These are phyloP conservation scores for Alternaria incomplexa DNA, from an alignment of 2,329 filamentous ascomycete species.

Conservation along the genomic window DNA sequence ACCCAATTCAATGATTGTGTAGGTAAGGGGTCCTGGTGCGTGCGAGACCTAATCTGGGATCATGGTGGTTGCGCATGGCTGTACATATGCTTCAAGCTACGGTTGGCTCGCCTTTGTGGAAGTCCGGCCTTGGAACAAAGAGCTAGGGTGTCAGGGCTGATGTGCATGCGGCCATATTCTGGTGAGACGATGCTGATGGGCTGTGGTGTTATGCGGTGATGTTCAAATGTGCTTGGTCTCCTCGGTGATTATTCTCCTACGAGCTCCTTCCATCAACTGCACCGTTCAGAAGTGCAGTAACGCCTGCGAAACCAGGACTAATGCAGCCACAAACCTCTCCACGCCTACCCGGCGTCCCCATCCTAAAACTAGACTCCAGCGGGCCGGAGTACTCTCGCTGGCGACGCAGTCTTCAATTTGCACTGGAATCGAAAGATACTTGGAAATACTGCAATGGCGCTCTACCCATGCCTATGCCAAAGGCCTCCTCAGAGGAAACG, in stretches of 20 bases:
- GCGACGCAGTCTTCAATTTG: constrained; percentile 39
- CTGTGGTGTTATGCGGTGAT: background rate
- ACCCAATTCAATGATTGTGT: background rate
- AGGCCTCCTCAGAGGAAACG: constrained; percentile 22
- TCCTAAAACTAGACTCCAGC: constrained; percentile 33
- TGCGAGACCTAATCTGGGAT: constrained; percentile 10
- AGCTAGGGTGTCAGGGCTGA: constrained; percentile 1
- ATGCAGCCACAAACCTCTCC: constrained; percentile 32
- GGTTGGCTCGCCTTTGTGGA: constrained; percentile 1
- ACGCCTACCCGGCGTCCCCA: constrained; percentile 37
- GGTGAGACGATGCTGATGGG: background rate
- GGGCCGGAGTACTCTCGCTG: constrained; percentile 43
- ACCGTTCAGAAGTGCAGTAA: background rate
- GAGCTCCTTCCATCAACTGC: background rate
- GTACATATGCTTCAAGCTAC: constrained; percentile 26
- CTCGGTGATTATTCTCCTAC: background rate
- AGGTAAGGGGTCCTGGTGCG: constrained; percentile 17
- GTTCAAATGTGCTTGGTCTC: constrained; percentile 1
- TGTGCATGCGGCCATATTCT: background rate
- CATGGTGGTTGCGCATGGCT: constrained; percentile 16
- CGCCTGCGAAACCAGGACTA: background rate
- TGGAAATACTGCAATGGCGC: constrained; percentile 45
- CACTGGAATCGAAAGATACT: constrained; percentile 37
- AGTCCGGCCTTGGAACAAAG: constrained; percentile 15
- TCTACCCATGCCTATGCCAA: constrained; percentile 44